Evolutionary conservation across 208 protist genomes (phyloP).

Genomic region (Leishmania martiniquensis): DNA sequence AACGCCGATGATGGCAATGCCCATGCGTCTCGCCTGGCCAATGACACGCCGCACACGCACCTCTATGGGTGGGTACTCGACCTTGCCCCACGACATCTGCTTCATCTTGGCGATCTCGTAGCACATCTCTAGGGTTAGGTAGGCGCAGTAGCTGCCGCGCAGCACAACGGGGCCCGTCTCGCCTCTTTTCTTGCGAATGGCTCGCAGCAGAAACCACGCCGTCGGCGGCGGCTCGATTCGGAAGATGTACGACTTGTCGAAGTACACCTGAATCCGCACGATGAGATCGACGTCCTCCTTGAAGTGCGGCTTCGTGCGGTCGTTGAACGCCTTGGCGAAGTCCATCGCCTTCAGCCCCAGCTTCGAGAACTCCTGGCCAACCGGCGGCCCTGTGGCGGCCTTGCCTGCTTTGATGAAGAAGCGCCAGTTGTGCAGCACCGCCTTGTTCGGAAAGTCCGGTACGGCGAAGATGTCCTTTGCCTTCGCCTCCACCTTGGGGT

Average conservation of each 20-base stretch:
- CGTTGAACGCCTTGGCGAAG: conserved; percentile 91
- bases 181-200: conserved; percentile 81
- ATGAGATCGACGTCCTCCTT: conserved; percentile 91
- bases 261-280: conserved; percentile 91
- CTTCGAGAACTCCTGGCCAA: conserved; percentile 92
- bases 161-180: conserved; percentile 71
- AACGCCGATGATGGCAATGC: conserved; percentile 88
- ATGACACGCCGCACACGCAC: conserved; percentile 83
- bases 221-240: conserved; percentile 88
- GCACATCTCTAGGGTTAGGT: conserved; percentile 92
- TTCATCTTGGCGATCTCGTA: conserved; percentile 93
- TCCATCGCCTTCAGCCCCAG: conserved; percentile 91
- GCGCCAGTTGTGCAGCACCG: conserved; percentile 90
- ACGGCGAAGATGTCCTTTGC: conserved; percentile 81
- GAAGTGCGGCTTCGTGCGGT: conserved; percentile 86
- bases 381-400: conserved; percentile 85
- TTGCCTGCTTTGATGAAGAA: conserved; percentile 91
- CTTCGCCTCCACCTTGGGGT: conserved; percentile 53
- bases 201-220: conserved; percentile 83
- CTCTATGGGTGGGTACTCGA: conserved; percentile 87
- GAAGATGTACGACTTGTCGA: conserved; percentile 92
- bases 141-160: conserved; percentile 66
- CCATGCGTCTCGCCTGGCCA: conserved; percentile 87
- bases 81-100: conserved; percentile 70
- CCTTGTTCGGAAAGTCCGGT: conserved; percentile 77